Evolutionary conservation across 2,329 filamentous ascomycete genomes (phyloP).

Genomic region (Byssothecium circinans): DNA sequence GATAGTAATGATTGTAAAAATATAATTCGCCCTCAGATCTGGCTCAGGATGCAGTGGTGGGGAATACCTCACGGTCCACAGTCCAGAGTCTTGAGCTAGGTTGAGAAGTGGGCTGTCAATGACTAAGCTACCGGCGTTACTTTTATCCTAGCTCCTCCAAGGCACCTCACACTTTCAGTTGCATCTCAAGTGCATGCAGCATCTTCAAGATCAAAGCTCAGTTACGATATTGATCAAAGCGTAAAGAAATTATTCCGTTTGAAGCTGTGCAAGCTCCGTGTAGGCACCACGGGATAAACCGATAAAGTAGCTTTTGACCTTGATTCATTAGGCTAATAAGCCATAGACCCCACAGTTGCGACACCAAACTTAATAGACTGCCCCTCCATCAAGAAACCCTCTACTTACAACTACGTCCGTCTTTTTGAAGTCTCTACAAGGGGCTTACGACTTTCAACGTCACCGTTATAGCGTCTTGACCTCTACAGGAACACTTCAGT

Average conservation of each 20-base stretch:
- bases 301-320: slow-evolving; percentile 27
- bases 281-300: slow-evolving; percentile 25
- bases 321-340: slow-evolving; percentile 40
- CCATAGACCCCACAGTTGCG: slow-evolving; percentile 7
- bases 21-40: slow-evolving; percentile 5
- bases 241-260: background rate
- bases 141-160: background rate
- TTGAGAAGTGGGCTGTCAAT: background rate
- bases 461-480: background rate
- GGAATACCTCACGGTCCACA: too few species aligned
- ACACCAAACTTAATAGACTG: background rate
- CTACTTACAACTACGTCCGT: background rate
- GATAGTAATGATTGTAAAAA: slow-evolving; percentile 15
- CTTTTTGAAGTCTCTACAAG: too few species aligned
- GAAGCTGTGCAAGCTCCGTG: background rate
- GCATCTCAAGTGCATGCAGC: too few species aligned
- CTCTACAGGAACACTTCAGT: background rate
- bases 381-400: background rate
- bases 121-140: too few species aligned
- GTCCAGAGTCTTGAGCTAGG: too few species aligned
- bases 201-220: too few species aligned
- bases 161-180: background rate
- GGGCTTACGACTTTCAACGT: background rate
- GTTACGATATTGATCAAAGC: too few species aligned
- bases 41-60: too few species aligned